Base-by-base conservation (phyloP, 805 yeast species). In the Kodamaea laetipori region DNA sequence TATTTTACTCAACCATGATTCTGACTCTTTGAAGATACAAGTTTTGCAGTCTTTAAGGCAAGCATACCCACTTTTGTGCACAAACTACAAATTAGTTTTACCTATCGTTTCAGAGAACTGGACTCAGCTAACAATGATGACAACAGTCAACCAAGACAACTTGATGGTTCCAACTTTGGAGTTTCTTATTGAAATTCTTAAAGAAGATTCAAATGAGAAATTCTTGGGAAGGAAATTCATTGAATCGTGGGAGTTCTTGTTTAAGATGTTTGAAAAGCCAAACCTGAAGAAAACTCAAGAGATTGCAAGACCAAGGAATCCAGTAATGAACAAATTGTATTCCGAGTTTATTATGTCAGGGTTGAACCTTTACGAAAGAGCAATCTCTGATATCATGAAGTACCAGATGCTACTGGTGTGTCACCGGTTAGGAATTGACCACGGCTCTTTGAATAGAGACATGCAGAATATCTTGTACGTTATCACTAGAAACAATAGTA, bases 1-100 rank as follows among this genome's bases (percentile, higher is more conserved):
- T 42, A 67, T 87, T 45, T 70, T 78, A 25, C 63, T 88, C 27
- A 80, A 87, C 2, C 94, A 86, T 53, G 77, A 78, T 1, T 83
- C 95, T 0, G 60, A 73, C 2, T 63, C 72, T 2, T 60, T 92
- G 23, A 74, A 78, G 33, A 57, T 76, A 3, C 82, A 80, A 46
- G 73, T 89, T 4, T 58, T 90, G 42, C 67, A 63, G 24, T 71
- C 86, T 0, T 44, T 71, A 17, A 52, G 42, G 7, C 47, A 52
- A 10, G 53, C 63, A 7, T 69, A 67, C 48, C 66, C 68, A 9
- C 38, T 69, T 13, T 53, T 71, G 45, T 38, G 62, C 30, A 53
- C 67, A 2, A 58, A 69, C 44, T 64, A 67, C 46, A 43, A 51
- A 4, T 48, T 61, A 35, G 44, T 66, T 6, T 47, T 67, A 45